Evolutionary conservation across 2,329 filamentous ascomycete species (phyloP), one percentile per base, ranked within the genome.

Genomic region (Diaporthe ampelina): DNA sequence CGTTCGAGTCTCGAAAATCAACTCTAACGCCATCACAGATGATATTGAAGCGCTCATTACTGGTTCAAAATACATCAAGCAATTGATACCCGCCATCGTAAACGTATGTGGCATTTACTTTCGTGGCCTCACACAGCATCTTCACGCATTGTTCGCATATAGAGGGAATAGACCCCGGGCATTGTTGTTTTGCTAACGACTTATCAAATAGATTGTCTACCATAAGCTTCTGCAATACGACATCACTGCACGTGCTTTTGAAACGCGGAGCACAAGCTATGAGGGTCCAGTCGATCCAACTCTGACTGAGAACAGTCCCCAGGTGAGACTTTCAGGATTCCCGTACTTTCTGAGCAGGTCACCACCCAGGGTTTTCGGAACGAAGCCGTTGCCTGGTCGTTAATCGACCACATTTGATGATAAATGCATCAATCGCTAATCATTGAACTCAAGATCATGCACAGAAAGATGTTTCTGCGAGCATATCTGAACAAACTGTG

Each of bases 31-130:
- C 19, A 40, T 73, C 21, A 5, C 74, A 94, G 93, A 88, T 76
- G 93, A 95, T 79, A 91, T 94, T 73, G 92, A 93, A 77, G 93
- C 93, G 52, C 88, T 95, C 50, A 87, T 90, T 19, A 86, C 87
- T 3, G 93, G 93, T 76, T 87, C 90, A 74, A 94, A 94, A 82
- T 95, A 95, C 84, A 92, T 95, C 85, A 93, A 93, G 79, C 91
- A 92, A n/a, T 89, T 96, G 43, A 95, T 96, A 76, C 94, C 94
- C 1, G 92, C 94, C 59, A 89, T 97, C 29, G 94, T 96, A 79
- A 95, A 95, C 83, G 94, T 95, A 29, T 6, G 67, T 57, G 8
- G 9, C 37, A 2, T 24, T 19, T 11, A 19, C 3, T 9, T 29
- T 9, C 15, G 29, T 7, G 43, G 19, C 1, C 5, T 19, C 3